phyloP scores from a whole-genome alignment of 371 early-diverging fungal genomes.

The Funneliformis caledonium region DNA sequence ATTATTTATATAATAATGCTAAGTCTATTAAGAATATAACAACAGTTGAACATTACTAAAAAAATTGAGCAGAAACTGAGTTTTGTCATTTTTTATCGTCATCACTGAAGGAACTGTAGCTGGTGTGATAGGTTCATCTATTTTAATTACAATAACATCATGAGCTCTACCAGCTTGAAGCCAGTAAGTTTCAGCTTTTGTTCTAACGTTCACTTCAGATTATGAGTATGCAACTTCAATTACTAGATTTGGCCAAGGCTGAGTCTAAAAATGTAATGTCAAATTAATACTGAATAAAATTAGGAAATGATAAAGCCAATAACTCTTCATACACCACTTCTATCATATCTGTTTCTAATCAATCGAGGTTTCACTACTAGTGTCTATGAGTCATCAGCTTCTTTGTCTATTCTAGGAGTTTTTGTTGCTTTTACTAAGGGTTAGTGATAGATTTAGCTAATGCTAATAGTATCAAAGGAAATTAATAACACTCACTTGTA shows the following conservation, averaged over 20 bases:
- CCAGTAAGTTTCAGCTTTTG: background rate
- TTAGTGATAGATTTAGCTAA: slow-evolving; percentile 7
- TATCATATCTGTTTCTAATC: background rate
- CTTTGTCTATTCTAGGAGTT: too few species aligned
- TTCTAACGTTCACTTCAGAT: background rate
- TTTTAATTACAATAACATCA: slow-evolving; percentile 25
- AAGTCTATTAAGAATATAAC: slow-evolving; percentile 24
- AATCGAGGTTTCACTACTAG: slow-evolving; percentile 15
- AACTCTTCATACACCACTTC: slow-evolving; percentile 10
- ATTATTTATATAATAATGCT: slow-evolving; percentile 22
- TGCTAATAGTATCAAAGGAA: background rate
- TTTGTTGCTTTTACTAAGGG: too few species aligned
- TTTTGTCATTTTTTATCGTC: slow-evolving; percentile 19
- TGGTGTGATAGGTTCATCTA: background rate
- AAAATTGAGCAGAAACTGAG: too few species aligned
- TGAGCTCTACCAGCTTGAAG: slow-evolving; percentile 2
- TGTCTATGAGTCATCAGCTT: slow-evolving; percentile 1
- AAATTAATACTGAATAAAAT: background rate
- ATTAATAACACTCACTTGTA: background rate
- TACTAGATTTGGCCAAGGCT: slow-evolving; percentile 26
- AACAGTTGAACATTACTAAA: background rate
- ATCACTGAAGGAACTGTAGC: background rate
- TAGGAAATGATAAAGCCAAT: background rate
- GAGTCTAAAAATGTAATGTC: background rate
- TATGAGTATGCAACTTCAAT: slow-evolving; percentile 16